Conservation (phyloP, 1,139 yeast species). For the Meyerozyma carpophila region DNA sequence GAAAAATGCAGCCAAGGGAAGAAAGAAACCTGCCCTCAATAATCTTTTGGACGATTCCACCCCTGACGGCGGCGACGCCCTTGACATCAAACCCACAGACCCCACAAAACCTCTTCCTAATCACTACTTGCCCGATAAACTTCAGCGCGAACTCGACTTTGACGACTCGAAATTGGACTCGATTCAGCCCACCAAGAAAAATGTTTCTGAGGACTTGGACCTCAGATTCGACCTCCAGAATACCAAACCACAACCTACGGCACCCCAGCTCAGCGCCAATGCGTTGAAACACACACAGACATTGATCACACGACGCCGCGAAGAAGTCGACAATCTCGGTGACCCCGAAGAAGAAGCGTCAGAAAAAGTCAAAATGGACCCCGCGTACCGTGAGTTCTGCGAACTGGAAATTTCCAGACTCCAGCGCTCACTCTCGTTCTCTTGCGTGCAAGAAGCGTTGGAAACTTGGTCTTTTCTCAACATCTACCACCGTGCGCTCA, state of each 20-base stretch:
- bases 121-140: constrained; percentile 33
- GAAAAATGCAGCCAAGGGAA: constrained; percentile 2
- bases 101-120: constrained; percentile 17
- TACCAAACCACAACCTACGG: constrained; percentile 25
- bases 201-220: constrained; percentile 32
- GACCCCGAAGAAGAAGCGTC: constrained; percentile 20
- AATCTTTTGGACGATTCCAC: constrained; percentile 1
- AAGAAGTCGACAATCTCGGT: constrained; percentile 6
- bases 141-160: constrained; percentile 18
- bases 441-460: constrained; percentile 39
- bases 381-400: constrained; percentile 6
- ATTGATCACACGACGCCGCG: not conserved
- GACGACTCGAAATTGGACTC: constrained; percentile 14
- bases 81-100: not conserved
- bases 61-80: not conserved
- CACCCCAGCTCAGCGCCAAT: constrained; percentile 27
- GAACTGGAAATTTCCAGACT: constrained; percentile 6
- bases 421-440: constrained; percentile 17
- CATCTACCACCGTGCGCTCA: constrained; percentile 58
- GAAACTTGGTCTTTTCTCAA: constrained; percentile 76
- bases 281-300: constrained; percentile 14
- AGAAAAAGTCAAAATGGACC: constrained; percentile 16
- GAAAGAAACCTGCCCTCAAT: constrained; percentile 1
- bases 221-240: constrained; percentile 39
- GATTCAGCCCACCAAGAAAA: constrained; percentile 36